phyloP scores from a whole-genome alignment of 2,329 filamentous ascomycete genomes.

The Colletotrichum orchidophilum region DNA sequence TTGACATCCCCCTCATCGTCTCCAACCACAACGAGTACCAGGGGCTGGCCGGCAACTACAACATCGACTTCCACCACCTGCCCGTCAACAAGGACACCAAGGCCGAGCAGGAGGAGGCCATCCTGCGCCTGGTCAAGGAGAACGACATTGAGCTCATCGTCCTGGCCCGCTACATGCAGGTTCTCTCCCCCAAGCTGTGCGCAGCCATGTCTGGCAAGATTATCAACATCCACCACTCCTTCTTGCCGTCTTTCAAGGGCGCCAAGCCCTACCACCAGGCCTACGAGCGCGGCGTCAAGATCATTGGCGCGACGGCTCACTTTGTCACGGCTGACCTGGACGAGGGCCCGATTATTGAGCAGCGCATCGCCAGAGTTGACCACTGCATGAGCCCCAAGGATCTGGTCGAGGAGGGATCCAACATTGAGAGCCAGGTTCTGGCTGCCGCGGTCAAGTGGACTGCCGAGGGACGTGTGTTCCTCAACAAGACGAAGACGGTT shows the following conservation, averaged over 20 bases:
- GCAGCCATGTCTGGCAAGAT: conserved; percentile 83
- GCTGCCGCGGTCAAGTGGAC: conserved; percentile 87
- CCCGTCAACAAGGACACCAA: conserved; percentile 85
- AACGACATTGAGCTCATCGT: conserved; percentile 82
- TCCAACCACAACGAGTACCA: conserved; percentile 84
- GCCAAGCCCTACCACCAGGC: conserved; percentile 91
- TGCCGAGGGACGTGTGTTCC: conserved; percentile 78
- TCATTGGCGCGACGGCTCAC: conserved; percentile 86
- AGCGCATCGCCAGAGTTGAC: conserved; percentile 80
- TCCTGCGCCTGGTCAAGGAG: conserved; percentile 75
- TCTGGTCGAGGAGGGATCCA: conserved; percentile 81
- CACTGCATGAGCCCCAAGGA: conserved; percentile 81
- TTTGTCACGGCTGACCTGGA: conserved; percentile 88
- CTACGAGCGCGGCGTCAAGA: conserved; percentile 87
- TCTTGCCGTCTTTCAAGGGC: conserved; percentile 88
- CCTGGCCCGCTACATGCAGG: conserved; percentile 88
- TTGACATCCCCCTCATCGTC: conserved; percentile 81
- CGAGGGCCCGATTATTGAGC: conserved; percentile 89
- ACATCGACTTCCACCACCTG: conserved; percentile 82
- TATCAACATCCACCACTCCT: conserved; percentile 93
- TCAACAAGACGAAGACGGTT: conserved; percentile 83
- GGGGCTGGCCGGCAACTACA: conserved; percentile 75
- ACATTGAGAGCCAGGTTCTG: conserved; percentile 84
- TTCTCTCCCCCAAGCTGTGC: conserved; percentile 79
- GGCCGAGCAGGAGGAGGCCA: conserved; percentile 73